A percentile compares a stretch with the other conserved stretches of the same genome.
phyloP scores from a whole-genome alignment of 2,329 filamentous ascomycete species.

The Plectosphaerella sp. region DNA sequence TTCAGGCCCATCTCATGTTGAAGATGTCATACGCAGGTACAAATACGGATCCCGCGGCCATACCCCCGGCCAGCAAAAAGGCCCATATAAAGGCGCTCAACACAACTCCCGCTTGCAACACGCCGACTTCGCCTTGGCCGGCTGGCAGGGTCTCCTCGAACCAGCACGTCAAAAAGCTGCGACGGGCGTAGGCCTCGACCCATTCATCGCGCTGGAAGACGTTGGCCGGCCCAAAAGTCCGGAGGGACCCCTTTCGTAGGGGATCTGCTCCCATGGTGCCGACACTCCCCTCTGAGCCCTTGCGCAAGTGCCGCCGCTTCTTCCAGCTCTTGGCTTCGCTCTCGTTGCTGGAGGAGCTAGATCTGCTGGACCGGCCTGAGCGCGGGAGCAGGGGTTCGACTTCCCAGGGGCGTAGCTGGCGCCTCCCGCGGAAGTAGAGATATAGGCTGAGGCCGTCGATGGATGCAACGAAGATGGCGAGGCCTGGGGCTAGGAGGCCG shows the following conservation, averaged over 20 bases:
- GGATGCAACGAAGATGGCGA: slow-evolving; percentile 27
- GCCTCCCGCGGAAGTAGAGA: slow-evolving; percentile 22
- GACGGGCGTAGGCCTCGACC: slow-evolving; percentile 15
- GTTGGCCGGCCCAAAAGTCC: slow-evolving; percentile 21
- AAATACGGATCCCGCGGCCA: slow-evolving; percentile 15
- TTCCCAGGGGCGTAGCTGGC: slow-evolving; percentile 36
- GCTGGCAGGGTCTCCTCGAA: slow-evolving; percentile 15
- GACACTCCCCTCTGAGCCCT: slow-evolving; percentile 8
- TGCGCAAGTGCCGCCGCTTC: slow-evolving; percentile 8
- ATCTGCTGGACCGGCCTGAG: slow-evolving; percentile 7
- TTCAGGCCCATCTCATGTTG: not conserved
- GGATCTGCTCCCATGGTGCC: slow-evolving; percentile 12
- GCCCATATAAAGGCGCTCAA: slow-evolving; percentile 19
- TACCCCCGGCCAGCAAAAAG: slow-evolving; percentile 14
- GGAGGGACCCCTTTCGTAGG: slow-evolving; percentile 13
- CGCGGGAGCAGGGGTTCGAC: slow-evolving; percentile 7
- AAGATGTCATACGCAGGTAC: slow-evolving; percentile 12
- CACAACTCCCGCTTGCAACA: slow-evolving; percentile 24
- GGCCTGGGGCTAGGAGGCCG: slow-evolving; percentile 28
- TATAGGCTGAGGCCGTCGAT: slow-evolving; percentile 30
- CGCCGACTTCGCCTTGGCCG: slow-evolving; percentile 16
- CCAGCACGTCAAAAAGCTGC: slow-evolving; percentile 12
- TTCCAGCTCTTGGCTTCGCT: slow-evolving; percentile 23
- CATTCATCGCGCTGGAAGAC: slow-evolving; percentile 14
- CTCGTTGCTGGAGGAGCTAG: slow-evolving; percentile 15